Evolutionary conservation across 768 basidiomycete species (phyloP).

Genomic region (Rossbeevera mucosa): DNA sequence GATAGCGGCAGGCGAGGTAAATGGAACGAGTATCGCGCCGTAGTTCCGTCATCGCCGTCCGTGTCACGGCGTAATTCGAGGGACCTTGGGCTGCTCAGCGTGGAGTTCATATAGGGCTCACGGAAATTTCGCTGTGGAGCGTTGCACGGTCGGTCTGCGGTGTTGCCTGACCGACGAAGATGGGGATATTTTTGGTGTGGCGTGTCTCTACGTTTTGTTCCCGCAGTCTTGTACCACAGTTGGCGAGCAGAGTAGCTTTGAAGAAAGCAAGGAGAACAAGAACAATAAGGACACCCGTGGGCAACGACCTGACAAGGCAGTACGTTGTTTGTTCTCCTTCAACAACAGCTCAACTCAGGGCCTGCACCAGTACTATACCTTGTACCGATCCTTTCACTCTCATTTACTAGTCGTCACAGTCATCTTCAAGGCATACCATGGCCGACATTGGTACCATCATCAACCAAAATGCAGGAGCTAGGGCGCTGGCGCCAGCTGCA

Average conservation of each 20-base stretch:
- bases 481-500: slow-evolving; percentile 76
- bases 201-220: background rate
- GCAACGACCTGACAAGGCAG: background rate
- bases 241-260: background rate
- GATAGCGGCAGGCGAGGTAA: background rate
- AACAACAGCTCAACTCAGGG: no score
- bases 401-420: slow-evolving; percentile 15
- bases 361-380: slow-evolving; percentile 4
- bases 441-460: slow-evolving; percentile 31
- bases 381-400: slow-evolving; percentile 17
- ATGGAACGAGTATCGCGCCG: background rate
- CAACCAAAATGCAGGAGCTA: slow-evolving; percentile 30
- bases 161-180: background rate
- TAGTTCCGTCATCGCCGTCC: background rate
- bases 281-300: background rate
- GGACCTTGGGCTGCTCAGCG: background rate
- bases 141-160: background rate
- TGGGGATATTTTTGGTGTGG: background rate
- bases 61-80: background rate
- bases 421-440: slow-evolving; percentile 22
- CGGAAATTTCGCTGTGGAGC: background rate
- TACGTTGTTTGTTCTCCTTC: background rate
- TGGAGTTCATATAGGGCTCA: background rate
- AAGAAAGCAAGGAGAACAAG: background rate
- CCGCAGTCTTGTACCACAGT: background rate